These are phyloP conservation scores for Rauvolfia tetraphylla DNA, from an alignment of 257 asterid species.

Conservation along the genomic window DNA sequence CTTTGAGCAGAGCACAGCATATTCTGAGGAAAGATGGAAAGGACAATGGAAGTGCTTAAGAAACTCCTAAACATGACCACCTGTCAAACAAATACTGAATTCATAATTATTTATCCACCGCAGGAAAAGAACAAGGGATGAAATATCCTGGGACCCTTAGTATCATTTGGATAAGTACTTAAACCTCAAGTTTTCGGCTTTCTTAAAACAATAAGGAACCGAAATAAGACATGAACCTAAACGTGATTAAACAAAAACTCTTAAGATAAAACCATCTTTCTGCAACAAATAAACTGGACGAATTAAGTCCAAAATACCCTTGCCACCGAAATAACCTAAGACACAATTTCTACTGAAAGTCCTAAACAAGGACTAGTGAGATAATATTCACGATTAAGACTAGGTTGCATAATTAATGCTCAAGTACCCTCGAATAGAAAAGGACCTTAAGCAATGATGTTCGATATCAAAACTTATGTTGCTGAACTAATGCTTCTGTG, in stretches of 20 bases:
- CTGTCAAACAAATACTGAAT: too few relatives aligned
- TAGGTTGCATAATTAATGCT: not conserved
- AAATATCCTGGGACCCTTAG: not conserved
- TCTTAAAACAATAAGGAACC: not conserved
- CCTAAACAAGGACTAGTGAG: not conserved
- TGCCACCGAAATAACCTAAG: not conserved
- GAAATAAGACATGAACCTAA: too few relatives aligned
- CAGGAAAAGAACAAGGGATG: not conserved
- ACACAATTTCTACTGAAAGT: too few relatives aligned
- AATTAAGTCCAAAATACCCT: not conserved
- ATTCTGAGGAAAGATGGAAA: too few relatives aligned
- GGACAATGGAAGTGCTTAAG: too few relatives aligned
- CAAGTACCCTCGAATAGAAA: not conserved
- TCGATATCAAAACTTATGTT: not conserved
- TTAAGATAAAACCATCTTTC: too few relatives aligned
- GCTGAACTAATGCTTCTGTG: not conserved
- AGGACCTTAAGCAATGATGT: not conserved
- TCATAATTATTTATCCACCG: not conserved
- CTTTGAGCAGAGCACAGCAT: not conserved
- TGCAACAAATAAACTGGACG: not conserved
- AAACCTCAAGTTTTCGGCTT: too few relatives aligned
- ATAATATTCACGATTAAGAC: not conserved
- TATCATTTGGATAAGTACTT: too few relatives aligned
- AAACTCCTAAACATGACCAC: too few relatives aligned
- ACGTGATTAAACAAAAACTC: not conserved